Evolutionary conservation across 129 eudicot species (phyloP).

Genomic region (Pseudognaphalium luteoalbum): DNA sequence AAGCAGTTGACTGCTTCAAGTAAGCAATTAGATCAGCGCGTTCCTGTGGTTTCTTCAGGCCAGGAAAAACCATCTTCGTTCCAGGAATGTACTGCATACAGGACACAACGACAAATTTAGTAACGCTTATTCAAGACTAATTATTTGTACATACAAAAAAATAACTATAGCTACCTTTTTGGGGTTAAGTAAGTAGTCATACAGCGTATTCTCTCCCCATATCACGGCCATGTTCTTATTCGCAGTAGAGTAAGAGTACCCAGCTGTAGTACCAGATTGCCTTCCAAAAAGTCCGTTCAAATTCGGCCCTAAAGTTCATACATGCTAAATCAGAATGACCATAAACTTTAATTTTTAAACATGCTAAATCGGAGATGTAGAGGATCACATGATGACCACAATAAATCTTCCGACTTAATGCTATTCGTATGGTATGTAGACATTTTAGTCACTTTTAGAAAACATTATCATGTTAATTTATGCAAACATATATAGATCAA

Average conservation of each 20-base stretch:
- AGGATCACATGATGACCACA: not conserved
- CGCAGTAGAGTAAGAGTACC: constrained; percentile 81
- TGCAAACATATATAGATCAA: too few relatives aligned
- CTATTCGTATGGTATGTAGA: too few relatives aligned
- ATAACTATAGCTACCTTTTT: too few relatives aligned
- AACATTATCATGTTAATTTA: too few relatives aligned
- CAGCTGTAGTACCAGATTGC: constrained; percentile 83
- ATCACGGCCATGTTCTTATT: constrained; percentile 81
- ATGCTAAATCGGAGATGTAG: too few relatives aligned
- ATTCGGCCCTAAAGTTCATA: constrained; percentile 63
- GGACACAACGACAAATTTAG: not conserved
- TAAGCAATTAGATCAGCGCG: constrained; percentile 80
- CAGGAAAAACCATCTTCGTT: constrained; percentile 87
- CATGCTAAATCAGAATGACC: not conserved
- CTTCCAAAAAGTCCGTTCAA: constrained; percentile 87
- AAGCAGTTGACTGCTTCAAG: constrained; percentile 63
- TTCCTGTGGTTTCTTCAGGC: constrained; percentile 78
- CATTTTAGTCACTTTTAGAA: too few relatives aligned
- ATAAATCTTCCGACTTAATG: too few relatives aligned
- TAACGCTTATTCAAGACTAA: not conserved
- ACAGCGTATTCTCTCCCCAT: constrained; percentile 77
- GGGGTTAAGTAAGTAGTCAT: constrained; percentile 86
- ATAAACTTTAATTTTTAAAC: too few relatives aligned
- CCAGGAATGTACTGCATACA: constrained; percentile 70
- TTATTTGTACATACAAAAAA: too few relatives aligned